Conservation (phyloP, 306 rosid species). For the Casuarina cunninghamiana region DNA sequence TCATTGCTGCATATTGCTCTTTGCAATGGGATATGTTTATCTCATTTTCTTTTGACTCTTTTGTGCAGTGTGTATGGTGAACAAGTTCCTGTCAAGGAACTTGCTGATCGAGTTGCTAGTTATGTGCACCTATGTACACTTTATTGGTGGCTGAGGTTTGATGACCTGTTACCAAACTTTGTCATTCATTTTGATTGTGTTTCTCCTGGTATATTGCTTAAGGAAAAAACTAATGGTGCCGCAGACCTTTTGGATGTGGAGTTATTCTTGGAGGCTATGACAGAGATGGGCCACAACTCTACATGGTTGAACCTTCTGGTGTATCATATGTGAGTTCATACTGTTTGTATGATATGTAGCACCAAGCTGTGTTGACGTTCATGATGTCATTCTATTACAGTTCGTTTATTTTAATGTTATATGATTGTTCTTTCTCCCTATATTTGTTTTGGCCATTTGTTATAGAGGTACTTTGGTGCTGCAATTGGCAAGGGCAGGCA, state of each 20-base stretch:
- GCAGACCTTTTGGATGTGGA: constrained; percentile 99
- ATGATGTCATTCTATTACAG: constrained; percentile 6
- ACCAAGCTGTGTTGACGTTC: constrained; percentile 1
- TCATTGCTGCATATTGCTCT: background rate
- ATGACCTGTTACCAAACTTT: constrained; percentile 10
- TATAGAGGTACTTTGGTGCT: constrained; percentile 93
- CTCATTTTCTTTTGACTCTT: constrained; percentile 18
- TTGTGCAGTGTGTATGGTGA: constrained; percentile 79
- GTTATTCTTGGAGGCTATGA: constrained; percentile 96
- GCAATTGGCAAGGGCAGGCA: constrained; percentile 99
- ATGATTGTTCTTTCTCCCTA: constrained; percentile 21
- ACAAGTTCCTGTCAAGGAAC: constrained; percentile 88
- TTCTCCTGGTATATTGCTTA: constrained; percentile 15
- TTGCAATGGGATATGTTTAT: constrained; percentile 19
- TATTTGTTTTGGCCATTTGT: constrained; percentile 30
- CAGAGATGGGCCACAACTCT: constrained; percentile 95
- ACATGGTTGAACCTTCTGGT: constrained; percentile 98
- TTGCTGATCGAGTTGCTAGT: constrained; percentile 95
- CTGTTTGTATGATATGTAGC: constrained; percentile 5
- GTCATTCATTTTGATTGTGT: constrained; percentile 19
- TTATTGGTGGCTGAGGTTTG: constrained; percentile 98
- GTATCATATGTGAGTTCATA: constrained; percentile 74
- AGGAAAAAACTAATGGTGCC: constrained; percentile 22
- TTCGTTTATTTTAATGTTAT: constrained; percentile 1
- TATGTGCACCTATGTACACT: constrained; percentile 97